A percentile compares a stretch with the other conserved stretches of the same genome.
These are phyloP conservation scores for thale cress (Arabidopsis thaliana) DNA, from an alignment of 345 rosid species.

Conservation along the genomic window DNA sequence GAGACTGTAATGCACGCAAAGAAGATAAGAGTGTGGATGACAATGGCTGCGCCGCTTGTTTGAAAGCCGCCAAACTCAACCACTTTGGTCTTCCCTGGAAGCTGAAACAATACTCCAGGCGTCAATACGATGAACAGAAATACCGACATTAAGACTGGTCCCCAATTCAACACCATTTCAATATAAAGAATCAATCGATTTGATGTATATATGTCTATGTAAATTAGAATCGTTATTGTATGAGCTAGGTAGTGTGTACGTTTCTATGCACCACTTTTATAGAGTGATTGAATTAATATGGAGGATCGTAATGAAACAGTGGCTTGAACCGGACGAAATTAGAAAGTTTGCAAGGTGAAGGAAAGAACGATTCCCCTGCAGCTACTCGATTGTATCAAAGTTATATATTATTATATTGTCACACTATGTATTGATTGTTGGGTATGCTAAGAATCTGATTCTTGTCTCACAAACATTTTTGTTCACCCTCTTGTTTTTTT, in stretches of 20 bases:
- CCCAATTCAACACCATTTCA: slow-evolving; percentile 63
- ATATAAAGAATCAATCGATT: slow-evolving; percentile 1
- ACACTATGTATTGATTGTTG: slow-evolving; percentile 35
- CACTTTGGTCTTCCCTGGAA: slow-evolving; percentile 57
- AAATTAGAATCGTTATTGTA: background rate
- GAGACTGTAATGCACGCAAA: slow-evolving; percentile 53
- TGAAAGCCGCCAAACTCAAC: slow-evolving; percentile 60
- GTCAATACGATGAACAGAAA: slow-evolving; percentile 62
- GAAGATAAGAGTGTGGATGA: slow-evolving; percentile 52
- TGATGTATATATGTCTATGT: background rate
- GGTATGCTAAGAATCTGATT: slow-evolving; percentile 42
- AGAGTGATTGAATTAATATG: slow-evolving; percentile 2
- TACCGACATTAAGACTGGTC: slow-evolving; percentile 66
- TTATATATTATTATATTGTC: slow-evolving; percentile 21
- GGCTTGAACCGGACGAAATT: slow-evolving; percentile 32
- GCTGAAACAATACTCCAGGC: slow-evolving; percentile 70
- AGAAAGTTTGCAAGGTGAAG: slow-evolving; percentile 34
- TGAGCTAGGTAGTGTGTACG: background rate
- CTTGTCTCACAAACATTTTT: background rate
- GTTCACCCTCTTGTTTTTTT: slow-evolving; percentile 10
- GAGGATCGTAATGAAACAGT: slow-evolving; percentile 18
- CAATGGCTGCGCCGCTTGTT: slow-evolving; percentile 57
- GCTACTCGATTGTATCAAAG: slow-evolving; percentile 32
- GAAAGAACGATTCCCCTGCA: slow-evolving; percentile 35
- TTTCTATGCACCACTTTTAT: slow-evolving; percentile 16